phyloP scores from a whole-genome alignment of 371 early-diverging fungal species.

The Nematocida ausubeli region DNA sequence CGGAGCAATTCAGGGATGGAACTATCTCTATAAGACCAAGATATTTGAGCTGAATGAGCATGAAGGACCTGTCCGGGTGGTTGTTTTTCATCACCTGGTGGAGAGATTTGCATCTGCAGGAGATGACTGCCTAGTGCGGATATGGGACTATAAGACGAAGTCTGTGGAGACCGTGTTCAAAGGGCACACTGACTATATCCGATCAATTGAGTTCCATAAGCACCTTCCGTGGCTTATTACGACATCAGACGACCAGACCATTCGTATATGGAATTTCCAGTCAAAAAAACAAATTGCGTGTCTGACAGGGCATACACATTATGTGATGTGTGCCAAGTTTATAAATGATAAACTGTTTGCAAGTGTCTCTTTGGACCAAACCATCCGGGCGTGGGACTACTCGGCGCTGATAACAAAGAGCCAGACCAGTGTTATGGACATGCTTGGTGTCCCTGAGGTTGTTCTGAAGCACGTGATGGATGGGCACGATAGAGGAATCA shows the following conservation, averaged over 20 bases:
- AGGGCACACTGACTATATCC: conserved; percentile 95
- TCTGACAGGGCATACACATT: conserved; percentile 95
- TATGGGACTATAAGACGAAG: conserved; percentile 95
- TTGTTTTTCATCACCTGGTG: conserved; percentile 90
- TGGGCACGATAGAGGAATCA: conserved; percentile 95
- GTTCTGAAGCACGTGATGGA: conserved; percentile 92
- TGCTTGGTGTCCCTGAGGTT: conserved; percentile 86
- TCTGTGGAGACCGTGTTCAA: conserved; percentile 84
- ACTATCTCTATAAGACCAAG: conserved; percentile 89
- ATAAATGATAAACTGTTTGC: conserved; percentile 93
- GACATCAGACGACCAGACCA: conserved; percentile 94
- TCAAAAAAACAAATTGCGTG: conserved; percentile 90
- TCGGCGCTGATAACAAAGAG: conserved; percentile 71
- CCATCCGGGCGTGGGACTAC: conserved; percentile 96
- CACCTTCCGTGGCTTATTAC: conserved; percentile 94
- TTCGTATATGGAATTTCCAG: conserved; percentile 98
- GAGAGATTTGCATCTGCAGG: conserved; percentile 94
- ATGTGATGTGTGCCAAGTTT: conserved; percentile 97
- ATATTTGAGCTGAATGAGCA: conserved; percentile 92
- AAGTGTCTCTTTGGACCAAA: conserved; percentile 90
- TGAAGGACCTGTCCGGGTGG: conserved; percentile 93
- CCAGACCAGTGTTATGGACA: conserved; percentile 74
- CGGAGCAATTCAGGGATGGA: conserved; percentile 93
- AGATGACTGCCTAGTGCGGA: conserved; percentile 95
- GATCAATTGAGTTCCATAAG: conserved; percentile 92